A percentile compares a stretch with the other conserved stretches of the same genome.
Evolutionary conservation across 2,329 filamentous ascomycete species (phyloP).

Genomic region (Trichoderma polysporum): DNA sequence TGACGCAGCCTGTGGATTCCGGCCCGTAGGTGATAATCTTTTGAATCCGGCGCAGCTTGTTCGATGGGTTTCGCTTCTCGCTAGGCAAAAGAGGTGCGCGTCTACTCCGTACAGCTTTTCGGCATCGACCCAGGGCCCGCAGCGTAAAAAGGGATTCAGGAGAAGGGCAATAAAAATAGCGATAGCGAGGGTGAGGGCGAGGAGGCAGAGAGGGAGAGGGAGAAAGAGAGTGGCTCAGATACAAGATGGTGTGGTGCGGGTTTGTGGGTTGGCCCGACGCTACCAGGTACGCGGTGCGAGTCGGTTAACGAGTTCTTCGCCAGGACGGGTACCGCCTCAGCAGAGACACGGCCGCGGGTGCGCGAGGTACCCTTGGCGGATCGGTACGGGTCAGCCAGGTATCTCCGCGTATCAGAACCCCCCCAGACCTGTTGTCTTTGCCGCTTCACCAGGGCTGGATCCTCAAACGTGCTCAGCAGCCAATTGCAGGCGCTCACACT

Average conservation of each 20-base stretch:
- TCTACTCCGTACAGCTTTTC: not conserved
- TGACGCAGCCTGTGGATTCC: constrained; percentile 12
- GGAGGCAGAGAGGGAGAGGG: not conserved
- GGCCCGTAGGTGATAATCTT: not conserved
- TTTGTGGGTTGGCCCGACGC: constrained; percentile 17
- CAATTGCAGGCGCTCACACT: not conserved
- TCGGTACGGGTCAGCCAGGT: not conserved
- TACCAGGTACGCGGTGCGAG: not conserved
- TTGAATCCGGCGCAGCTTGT: not conserved
- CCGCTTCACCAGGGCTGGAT: constrained; percentile 19
- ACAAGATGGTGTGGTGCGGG: constrained; percentile 15
- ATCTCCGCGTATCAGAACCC: not conserved
- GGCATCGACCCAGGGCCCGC: not conserved
- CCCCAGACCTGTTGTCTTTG: not conserved
- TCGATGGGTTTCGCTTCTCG: not conserved
- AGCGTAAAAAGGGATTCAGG: not conserved
- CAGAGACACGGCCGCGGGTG: not conserved
- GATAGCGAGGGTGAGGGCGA: not conserved
- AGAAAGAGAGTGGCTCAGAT: constrained; percentile 15
- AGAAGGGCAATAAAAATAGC: not conserved
- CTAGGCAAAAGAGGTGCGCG: not conserved
- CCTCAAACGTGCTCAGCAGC: constrained; percentile 9
- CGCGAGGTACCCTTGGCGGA: not conserved
- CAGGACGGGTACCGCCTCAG: not conserved
- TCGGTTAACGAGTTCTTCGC: constrained; percentile 2